A percentile compares a stretch with the other conserved stretches of the same genome.
Conservation (phyloP, 2,329 filamentous ascomycete genomes). For the Sporothrix luriei region DNA sequence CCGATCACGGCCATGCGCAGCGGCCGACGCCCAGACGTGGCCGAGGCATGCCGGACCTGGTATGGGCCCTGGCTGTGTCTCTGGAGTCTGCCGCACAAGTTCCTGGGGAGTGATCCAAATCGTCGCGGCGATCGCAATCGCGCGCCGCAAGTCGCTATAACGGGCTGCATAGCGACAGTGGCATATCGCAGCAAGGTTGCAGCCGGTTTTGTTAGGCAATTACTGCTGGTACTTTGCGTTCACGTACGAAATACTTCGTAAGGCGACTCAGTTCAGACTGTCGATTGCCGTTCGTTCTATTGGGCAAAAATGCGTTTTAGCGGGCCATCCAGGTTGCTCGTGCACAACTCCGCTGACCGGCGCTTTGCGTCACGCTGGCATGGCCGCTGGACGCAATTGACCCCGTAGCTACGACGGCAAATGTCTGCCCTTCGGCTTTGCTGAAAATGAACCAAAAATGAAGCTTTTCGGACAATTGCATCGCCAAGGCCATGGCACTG, state of each 20-base stretch:
- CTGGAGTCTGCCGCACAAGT: not conserved
- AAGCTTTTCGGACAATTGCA: not conserved
- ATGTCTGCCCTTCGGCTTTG: not conserved
- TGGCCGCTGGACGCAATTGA: not conserved
- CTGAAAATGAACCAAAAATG: not conserved
- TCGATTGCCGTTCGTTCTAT: conserved; percentile 9
- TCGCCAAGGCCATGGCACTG: not conserved
- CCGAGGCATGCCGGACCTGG: not conserved
- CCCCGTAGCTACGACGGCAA: conserved; percentile 1
- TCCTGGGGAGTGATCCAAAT: not conserved
- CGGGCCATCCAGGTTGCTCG: not conserved
- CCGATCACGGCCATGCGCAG: conserved; percentile 86
- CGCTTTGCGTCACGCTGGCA: conserved; percentile 6
- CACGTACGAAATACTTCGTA: too few species aligned
- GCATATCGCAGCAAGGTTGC: conserved; percentile 2
- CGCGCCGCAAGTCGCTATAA: conserved; percentile 24
- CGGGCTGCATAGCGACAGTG: conserved; percentile 27
- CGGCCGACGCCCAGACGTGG: conserved; percentile 1
- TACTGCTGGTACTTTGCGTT: conserved; percentile 7
- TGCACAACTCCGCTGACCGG: conserved; percentile 19
- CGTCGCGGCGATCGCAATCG: conserved; percentile 20
- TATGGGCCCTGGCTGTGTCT: not conserved
- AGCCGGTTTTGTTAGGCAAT: conserved; percentile 17
- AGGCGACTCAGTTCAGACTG: too few species aligned
- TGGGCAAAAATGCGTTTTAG: not conserved